Evolutionary conservation across 2,329 filamentous ascomycete genomes (phyloP), one percentile per base, ranked within the genome.

Genomic region (Colletotrichum navitas): DNA sequence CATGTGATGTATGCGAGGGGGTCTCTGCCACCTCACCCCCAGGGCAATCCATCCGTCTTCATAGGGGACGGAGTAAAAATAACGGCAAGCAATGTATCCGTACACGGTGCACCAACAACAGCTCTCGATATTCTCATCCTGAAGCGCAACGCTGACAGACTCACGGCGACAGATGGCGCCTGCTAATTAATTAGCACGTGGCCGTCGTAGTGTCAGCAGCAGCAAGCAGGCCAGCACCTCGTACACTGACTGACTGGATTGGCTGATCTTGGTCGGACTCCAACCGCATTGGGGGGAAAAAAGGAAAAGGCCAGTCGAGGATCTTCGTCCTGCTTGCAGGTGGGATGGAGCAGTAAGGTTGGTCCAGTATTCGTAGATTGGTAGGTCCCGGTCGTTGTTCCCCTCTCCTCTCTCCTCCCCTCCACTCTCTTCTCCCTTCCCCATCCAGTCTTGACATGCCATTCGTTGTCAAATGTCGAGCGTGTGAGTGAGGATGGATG

Each of bases 311-410:
- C 18, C 32, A 54, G 36, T 21, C 32, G 16, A 54, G n/a, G 49
- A 63, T 63, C 34, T 52, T 54, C 24, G 61, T 29, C 16, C 16
- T 39, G 47, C 24, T 34, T 54, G 49, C 49, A 54, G 49, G 49
- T 54, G 49, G 21, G 21, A 63, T 54, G 47, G 45, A 32, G 39
- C 16, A 32, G 10, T 32, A 24, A n/a, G 7, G 34, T 34, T n/a
- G 32, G 32, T 36, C 24, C 52, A 55, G 52, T 36, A 32, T 47
- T n/a, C 8, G n/a, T 47, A 6, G 45, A n/a, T 21, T 47, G n/a
- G 43, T 34, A 29, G 34, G 34, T 8, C 10, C 34, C 14, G 12
- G 12, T 11, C 12, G 36, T 39, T 3, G 14, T 39, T 39, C 12
- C 36, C 36, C 16, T 5, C 10, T n/a, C 21, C 45, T 3, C 45